A percentile compares a stretch with the other conserved stretches of the same genome.
phyloP scores from a whole-genome alignment of 2,329 filamentous ascomycete genomes.

The Microascus cirrosus region DNA sequence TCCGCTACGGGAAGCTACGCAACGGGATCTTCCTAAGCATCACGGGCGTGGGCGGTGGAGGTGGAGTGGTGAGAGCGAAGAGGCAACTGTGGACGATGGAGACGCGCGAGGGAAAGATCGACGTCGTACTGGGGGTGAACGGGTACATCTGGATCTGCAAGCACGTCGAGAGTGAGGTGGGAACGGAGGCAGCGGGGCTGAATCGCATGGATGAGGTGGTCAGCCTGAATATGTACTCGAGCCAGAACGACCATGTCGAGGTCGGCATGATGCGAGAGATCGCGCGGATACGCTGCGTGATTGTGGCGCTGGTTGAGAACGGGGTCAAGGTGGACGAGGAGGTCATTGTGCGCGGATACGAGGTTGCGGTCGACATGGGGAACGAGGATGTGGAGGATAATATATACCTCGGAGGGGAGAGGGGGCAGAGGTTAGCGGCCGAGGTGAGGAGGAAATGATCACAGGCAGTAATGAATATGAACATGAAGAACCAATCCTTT shows the following conservation, averaged over 20 bases:
- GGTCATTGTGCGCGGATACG: slow-evolving; percentile 72
- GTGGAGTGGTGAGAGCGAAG: slow-evolving; percentile 72
- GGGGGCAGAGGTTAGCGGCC: slow-evolving; percentile 38
- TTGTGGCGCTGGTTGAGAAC: slow-evolving; percentile 71
- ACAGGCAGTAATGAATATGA: background rate
- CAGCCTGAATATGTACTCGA: slow-evolving; percentile 79
- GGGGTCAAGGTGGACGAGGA: slow-evolving; percentile 84
- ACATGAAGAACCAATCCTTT: background rate
- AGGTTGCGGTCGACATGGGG: slow-evolving; percentile 66
- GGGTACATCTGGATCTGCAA: slow-evolving; percentile 94
- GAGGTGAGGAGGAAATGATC: slow-evolving; percentile 8
- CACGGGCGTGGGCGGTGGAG: slow-evolving; percentile 71
- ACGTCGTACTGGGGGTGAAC: slow-evolving; percentile 87
- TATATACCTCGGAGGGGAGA: slow-evolving; percentile 48
- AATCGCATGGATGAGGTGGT: slow-evolving; percentile 83
- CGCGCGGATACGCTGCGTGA: slow-evolving; percentile 67
- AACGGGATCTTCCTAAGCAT: slow-evolving; percentile 87
- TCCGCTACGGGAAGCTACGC: slow-evolving; percentile 91
- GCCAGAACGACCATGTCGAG: slow-evolving; percentile 81
- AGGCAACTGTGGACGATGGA: slow-evolving; percentile 82
- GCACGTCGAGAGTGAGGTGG: slow-evolving; percentile 54
- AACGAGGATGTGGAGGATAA: slow-evolving; percentile 48
- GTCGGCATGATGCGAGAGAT: slow-evolving; percentile 78
- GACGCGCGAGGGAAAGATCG: slow-evolving; percentile 52
- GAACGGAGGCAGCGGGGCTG: slow-evolving; percentile 44